Conservation (phyloP, 805 yeast species). For the Starmerella apicola region DNA sequence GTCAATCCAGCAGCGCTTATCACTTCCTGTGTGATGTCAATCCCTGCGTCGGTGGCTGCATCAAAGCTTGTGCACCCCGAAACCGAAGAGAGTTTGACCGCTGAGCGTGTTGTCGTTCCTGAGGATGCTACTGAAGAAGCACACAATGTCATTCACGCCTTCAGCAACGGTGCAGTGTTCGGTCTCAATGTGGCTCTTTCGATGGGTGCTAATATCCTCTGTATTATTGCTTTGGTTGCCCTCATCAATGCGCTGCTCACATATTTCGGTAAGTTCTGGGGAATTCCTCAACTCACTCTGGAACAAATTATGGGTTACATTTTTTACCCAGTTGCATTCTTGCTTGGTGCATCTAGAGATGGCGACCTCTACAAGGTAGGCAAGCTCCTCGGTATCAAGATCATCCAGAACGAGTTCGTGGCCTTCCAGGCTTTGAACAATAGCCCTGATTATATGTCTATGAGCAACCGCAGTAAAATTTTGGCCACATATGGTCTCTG, state of each 20-base stretch:
- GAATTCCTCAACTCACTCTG: slow-evolving; percentile 39
- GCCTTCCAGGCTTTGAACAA: slow-evolving; percentile 36
- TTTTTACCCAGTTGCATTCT: slow-evolving; percentile 48
- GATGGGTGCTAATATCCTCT: slow-evolving; percentile 44
- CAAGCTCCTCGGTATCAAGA: slow-evolving; percentile 42
- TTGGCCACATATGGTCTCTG: slow-evolving; percentile 51
- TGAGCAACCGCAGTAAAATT: slow-evolving; percentile 41
- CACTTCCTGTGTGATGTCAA: slow-evolving; percentile 58
- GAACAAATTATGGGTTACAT: slow-evolving; percentile 47
- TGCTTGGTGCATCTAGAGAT: slow-evolving; percentile 42
- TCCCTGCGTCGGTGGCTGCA: slow-evolving; percentile 51
- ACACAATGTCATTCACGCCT: slow-evolving; percentile 44
- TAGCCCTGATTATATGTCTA: slow-evolving; percentile 32
- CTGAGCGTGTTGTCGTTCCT: slow-evolving; percentile 38
- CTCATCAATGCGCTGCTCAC: slow-evolving; percentile 43
- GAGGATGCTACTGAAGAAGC: slow-evolving; percentile 35
- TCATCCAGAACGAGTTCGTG: slow-evolving; percentile 51
- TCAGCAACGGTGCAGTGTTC: slow-evolving; percentile 44
- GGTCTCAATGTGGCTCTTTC: slow-evolving; percentile 47
- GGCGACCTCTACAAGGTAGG: slow-evolving; percentile 39
- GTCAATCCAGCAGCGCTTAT: slow-evolving; percentile 50
- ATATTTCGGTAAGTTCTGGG: slow-evolving; percentile 55
- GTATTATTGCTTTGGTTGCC: slow-evolving; percentile 50
- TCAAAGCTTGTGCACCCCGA: slow-evolving; percentile 51
- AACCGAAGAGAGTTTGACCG: slow-evolving; percentile 41